These are phyloP conservation scores for Tolypocladium tropicale DNA, from an alignment of 2,329 filamentous ascomycete species.

Conservation along the genomic window DNA sequence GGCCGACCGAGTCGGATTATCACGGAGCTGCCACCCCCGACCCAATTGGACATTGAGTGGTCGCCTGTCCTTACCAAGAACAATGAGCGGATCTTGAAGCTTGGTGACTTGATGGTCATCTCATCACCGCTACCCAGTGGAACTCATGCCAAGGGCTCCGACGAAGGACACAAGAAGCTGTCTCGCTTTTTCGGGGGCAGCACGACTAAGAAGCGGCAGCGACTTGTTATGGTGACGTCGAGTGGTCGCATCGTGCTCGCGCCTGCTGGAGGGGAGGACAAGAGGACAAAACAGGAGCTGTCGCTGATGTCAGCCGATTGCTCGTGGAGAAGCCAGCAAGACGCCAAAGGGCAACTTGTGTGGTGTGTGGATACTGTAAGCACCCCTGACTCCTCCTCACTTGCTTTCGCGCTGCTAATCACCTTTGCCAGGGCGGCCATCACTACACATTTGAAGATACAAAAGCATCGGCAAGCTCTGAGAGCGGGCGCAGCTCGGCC, in stretches of 20 bases:
- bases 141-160: slow-evolving; percentile 59
- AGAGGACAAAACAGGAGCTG: slow-evolving; percentile 87
- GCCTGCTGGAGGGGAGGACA: slow-evolving; percentile 87
- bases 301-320: slow-evolving; percentile 69
- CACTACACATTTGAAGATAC: slow-evolving; percentile 90
- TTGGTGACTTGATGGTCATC: slow-evolving; percentile 82
- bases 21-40: slow-evolving; percentile 92
- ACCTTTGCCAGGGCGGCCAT: slow-evolving; percentile 60
- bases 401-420: slow-evolving; percentile 9
- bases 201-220: slow-evolving; percentile 83
- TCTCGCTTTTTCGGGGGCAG: slow-evolving; percentile 88
- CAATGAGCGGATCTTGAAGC: slow-evolving; percentile 88
- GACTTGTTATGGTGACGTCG: slow-evolving; percentile 90
- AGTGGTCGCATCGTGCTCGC: slow-evolving; percentile 83
- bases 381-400: slow-evolving; percentile 10
- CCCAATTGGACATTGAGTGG: slow-evolving; percentile 96
- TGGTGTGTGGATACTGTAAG: slow-evolving; percentile 94
- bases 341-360: slow-evolving; percentile 76
- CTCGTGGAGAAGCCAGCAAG: slow-evolving; percentile 68
- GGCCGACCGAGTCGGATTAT: slow-evolving; percentile 69
- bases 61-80: slow-evolving; percentile 83
- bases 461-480: slow-evolving; percentile 53
- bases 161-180: slow-evolving; percentile 76
- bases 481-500: slow-evolving; percentile 56
- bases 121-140: slow-evolving; percentile 69